These are phyloP conservation scores for Parathielavia appendiculata DNA, from an alignment of 495 filamentous ascomycete species.

Conservation along the genomic window DNA sequence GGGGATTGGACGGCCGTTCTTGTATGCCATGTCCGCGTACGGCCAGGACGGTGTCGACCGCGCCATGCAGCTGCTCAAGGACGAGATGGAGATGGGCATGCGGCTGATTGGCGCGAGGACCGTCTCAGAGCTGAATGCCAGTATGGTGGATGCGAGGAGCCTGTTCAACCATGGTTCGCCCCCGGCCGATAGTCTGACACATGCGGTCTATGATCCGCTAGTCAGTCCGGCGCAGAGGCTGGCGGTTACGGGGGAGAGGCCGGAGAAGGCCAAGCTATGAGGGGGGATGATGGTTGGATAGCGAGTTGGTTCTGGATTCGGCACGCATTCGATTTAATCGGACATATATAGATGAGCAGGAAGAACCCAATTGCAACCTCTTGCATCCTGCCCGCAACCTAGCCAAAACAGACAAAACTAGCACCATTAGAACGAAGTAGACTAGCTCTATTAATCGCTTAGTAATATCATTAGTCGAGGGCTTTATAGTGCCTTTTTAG, in stretches of 20 bases:
- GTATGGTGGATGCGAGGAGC: conserved; percentile 70
- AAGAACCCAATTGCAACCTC: no score
- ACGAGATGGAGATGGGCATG: conserved; percentile 99
- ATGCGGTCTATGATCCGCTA: conserved; percentile 41
- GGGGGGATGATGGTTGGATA: not conserved
- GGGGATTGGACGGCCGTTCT: conserved; percentile 89
- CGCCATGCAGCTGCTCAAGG: conserved; percentile 91
- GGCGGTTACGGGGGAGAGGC: conserved; percentile 16
- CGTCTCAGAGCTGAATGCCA: conserved; percentile 71
- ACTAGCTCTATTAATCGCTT: no score
- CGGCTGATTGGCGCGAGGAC: conserved; percentile 74
- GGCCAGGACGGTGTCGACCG: conserved; percentile 80
- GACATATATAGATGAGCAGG: not conserved
- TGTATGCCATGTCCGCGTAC: conserved; percentile 95
- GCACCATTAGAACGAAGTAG: no score
- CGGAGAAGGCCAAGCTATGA: conserved; percentile 27
- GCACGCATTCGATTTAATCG: not conserved
- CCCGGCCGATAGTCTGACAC: conserved; percentile 60
- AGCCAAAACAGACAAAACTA: no score
- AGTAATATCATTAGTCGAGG: no score
- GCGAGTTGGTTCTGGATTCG: not conserved
- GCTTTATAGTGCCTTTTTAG: no score
- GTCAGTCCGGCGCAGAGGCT: conserved; percentile 40
- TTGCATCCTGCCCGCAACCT: no score
- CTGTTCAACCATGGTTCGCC: conserved; percentile 63